Percentiles rank a stretch among this genome's conserved stretches.
Conservation (phyloP, 129 eudicot species). For the Escallonia herrerae region DNA sequence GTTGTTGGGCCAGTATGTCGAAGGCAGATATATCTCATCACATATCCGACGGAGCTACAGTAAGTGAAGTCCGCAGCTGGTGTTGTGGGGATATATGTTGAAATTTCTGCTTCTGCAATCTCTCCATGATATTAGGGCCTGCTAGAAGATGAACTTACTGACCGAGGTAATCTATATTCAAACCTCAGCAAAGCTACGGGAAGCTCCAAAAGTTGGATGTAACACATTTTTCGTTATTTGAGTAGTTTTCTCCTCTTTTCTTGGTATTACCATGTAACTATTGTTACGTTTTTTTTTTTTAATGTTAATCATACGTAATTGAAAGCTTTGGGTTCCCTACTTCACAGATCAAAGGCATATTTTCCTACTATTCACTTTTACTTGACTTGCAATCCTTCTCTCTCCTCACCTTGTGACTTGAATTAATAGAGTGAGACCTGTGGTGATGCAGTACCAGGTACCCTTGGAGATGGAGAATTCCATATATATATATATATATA, state of each 20-base stretch:
- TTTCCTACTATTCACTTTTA: too few species aligned
- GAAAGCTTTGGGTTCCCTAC: too few species aligned
- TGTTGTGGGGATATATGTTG: neutral
- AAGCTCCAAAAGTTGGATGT: slow-evolving; percentile 30
- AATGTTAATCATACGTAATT: too few species aligned
- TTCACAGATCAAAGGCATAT: too few species aligned
- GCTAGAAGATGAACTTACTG: slow-evolving; percentile 17
- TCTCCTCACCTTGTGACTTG: too few species aligned
- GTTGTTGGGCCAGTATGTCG: neutral
- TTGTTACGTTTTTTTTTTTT: too few species aligned
- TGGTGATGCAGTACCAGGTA: too few species aligned
- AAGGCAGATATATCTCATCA: neutral
- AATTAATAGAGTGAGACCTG: too few species aligned
- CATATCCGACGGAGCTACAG: slow-evolving; percentile 5
- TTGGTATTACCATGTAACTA: neutral
- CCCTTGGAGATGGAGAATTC: too few species aligned
- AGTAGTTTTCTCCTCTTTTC: slow-evolving; percentile 13
- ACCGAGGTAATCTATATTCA: slow-evolving; percentile 11
- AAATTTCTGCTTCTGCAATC: too few species aligned
- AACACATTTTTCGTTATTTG: slow-evolving; percentile 5
- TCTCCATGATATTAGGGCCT: neutral
- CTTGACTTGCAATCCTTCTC: too few species aligned
- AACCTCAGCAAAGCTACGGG: slow-evolving; percentile 19
- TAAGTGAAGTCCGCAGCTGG: neutral
- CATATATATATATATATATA: too few species aligned